Base-by-base conservation (phyloP, 768 basidiomycete genomes). In the Boletus subparvulus region DNA sequence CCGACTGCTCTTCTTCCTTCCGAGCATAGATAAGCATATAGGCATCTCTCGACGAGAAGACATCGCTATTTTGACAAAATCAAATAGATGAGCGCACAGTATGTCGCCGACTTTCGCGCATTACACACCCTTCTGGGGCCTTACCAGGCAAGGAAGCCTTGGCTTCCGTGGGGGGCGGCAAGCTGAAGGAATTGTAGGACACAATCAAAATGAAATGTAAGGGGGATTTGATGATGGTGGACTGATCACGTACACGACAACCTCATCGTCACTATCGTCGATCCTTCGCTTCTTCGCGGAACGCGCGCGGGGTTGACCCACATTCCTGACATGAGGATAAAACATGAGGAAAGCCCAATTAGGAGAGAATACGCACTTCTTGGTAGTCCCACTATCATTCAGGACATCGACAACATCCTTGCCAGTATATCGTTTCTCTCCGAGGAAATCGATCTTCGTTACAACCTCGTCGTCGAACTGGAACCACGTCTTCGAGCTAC, bases 11-110 rank as follows among this genome's bases (percentile, higher is more conserved):
- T 19, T 62, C 54, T 30, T 72, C 65, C 61, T 76, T 78, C 12
- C 84, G 82, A 37, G 83, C 81, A 71, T 98, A 98, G 52, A 98
- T 86, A 33, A 98, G 80, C 94, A 98, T 96, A 73, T 98, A 97
- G 7, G 92, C 93, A 63, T 97, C 93, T 72, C 83, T 89, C 2
- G 93, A 94, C 3, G 82, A 77, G 60, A 72, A 72, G 41, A 89
- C 79, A 39, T 78, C 75, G 57, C 80, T 83, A 62, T 50, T 57
- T 24, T 14, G 46, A 58, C 43, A 52, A 62, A 57, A 63, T 60
- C 65, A 70, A 63, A 59, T 58, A 47, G 36, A 13, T 59, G 42
- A 63, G 59, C 45, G 37, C 36, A 58, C 51, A 52, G 54, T 63
- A 59, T 32, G 37, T 46, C 53, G 84, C 93, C 53, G 92, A 92